Percentiles rank a stretch among this genome's conserved stretches.
Conservation (phyloP, 345 rosid species). For the Microcos paniculata region DNA sequence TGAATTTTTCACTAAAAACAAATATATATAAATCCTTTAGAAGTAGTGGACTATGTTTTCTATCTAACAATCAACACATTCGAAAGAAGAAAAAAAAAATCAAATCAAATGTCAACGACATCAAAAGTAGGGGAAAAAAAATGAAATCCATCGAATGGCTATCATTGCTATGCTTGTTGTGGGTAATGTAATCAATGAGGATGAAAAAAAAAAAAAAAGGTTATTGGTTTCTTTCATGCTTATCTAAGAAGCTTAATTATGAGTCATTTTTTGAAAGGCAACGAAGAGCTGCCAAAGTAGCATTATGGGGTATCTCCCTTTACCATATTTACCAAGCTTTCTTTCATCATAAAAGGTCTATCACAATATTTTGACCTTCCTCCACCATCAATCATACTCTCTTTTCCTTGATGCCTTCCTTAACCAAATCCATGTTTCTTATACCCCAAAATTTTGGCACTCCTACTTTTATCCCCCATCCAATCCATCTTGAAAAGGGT, state of each 20-base stretch:
- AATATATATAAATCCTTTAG: too few relatives aligned
- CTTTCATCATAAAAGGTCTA: not conserved
- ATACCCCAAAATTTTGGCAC: not conserved
- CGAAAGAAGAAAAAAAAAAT: not conserved
- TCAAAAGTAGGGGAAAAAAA: not conserved
- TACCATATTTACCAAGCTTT: not conserved
- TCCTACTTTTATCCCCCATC: not conserved
- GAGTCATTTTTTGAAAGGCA: slow-evolving; percentile 5
- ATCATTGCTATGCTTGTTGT: slow-evolving; percentile 15
- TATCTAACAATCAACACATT: slow-evolving; percentile 3
- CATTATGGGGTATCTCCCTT: slow-evolving; percentile 10
- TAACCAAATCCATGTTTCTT: not conserved
- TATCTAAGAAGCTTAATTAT: slow-evolving; percentile 23
- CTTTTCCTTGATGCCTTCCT: slow-evolving; percentile 7
- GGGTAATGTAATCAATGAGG: slow-evolving; percentile 20
- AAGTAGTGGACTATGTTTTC: not conserved
- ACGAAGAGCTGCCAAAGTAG: slow-evolving; percentile 16
- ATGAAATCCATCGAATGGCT: slow-evolving; percentile 12
- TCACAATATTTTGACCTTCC: slow-evolving; percentile 1
- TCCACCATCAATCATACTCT: not conserved
- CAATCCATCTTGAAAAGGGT: not conserved
- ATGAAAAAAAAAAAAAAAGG: not conserved
- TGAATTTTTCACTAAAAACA: too few relatives aligned
- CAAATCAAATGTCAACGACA: slow-evolving; percentile 17
- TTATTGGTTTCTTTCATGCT: slow-evolving; percentile 15